Percentiles rank a stretch among this genome's conserved stretches.
Conservation (phyloP, 805 yeast genomes). For the Candida fluviatilis region DNA sequence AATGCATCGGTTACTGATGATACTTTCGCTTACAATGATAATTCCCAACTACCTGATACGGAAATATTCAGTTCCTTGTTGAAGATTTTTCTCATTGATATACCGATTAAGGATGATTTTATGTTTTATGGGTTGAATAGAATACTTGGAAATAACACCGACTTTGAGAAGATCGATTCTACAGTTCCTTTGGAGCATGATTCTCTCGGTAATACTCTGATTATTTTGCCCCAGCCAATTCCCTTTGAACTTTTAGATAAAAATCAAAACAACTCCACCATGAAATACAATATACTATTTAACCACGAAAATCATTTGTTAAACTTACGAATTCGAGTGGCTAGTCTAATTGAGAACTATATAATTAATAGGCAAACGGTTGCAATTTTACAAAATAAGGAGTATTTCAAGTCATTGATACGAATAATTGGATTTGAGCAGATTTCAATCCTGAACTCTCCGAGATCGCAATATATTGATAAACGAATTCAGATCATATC, state of each 20-base stretch:
- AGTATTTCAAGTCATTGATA: conserved; percentile 37
- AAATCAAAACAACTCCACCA: conserved; percentile 4
- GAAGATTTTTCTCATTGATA: conserved; percentile 37
- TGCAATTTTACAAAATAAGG: conserved; percentile 29
- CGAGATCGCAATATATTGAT: conserved; percentile 37
- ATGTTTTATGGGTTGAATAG: conserved; percentile 53
- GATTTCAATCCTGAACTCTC: conserved; percentile 38
- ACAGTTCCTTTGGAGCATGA: conserved; percentile 33
- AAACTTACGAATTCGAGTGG: conserved; percentile 41
- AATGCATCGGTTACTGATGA: conserved; percentile 35
- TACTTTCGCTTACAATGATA: conserved; percentile 22
- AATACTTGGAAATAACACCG: conserved; percentile 47
- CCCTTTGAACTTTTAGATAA: conserved; percentile 13
- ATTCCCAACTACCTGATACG: conserved; percentile 8
- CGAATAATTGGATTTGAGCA: conserved; percentile 48
- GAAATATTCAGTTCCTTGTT: conserved; percentile 26
- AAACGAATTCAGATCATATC: conserved; percentile 39
- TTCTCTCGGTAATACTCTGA: conserved; percentile 16
- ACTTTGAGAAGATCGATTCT: conserved; percentile 37
- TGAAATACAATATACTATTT: conserved; percentile 4
- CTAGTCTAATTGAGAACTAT: conserved; percentile 46
- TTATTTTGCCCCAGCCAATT: conserved; percentile 27
- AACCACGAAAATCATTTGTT: conserved; percentile 44
- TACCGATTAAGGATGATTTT: conserved; percentile 37
- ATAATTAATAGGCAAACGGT: conserved; percentile 24